phyloP scores from a whole-genome alignment of 1,284 basidiomycete genomes.

The Anthracocystis walkeri region DNA sequence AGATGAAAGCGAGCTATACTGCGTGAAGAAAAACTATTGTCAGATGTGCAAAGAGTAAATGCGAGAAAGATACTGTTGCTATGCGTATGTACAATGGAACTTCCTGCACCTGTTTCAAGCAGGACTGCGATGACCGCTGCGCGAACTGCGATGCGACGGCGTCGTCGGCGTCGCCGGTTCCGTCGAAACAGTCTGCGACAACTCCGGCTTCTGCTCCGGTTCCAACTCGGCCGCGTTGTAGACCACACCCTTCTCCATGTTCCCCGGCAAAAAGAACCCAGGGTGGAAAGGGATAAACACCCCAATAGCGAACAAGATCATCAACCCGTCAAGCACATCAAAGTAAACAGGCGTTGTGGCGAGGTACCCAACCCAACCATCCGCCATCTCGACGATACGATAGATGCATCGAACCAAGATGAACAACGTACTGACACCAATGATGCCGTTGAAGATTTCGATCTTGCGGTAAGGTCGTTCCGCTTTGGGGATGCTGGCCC shows the following conservation, averaged over 20 bases:
- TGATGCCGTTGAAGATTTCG: constrained; percentile 30
- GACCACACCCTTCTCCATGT: constrained; percentile 20
- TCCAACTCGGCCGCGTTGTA: constrained; percentile 28
- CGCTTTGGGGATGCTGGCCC: constrained; percentile 19
- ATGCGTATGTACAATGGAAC: no score
- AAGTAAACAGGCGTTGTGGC: constrained; percentile 41
- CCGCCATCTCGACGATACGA: constrained; percentile 51
- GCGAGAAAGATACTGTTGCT: no score
- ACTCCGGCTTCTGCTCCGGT: constrained; percentile 5
- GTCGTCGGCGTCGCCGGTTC: background rate
- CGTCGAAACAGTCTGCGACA: constrained; percentile 2
- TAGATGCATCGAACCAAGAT: constrained; percentile 51
- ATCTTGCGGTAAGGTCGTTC: constrained; percentile 25
- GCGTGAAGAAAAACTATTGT: no score
- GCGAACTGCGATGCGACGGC: constrained; percentile 9
- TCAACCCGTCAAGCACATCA: constrained; percentile 43
- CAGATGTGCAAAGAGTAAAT: no score
- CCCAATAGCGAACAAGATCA: constrained; percentile 44
- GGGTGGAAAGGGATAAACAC: constrained; percentile 49
- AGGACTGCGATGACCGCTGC: constrained; percentile 9
- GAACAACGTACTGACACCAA: constrained; percentile 43
- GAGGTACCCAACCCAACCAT: constrained; percentile 47
- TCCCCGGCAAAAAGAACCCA: constrained; percentile 23
- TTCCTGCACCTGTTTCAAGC: background rate
- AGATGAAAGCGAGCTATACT: no score